phyloP scores from a whole-genome alignment of 2,329 filamentous ascomycete species.

The Coniochaeta sp. region DNA sequence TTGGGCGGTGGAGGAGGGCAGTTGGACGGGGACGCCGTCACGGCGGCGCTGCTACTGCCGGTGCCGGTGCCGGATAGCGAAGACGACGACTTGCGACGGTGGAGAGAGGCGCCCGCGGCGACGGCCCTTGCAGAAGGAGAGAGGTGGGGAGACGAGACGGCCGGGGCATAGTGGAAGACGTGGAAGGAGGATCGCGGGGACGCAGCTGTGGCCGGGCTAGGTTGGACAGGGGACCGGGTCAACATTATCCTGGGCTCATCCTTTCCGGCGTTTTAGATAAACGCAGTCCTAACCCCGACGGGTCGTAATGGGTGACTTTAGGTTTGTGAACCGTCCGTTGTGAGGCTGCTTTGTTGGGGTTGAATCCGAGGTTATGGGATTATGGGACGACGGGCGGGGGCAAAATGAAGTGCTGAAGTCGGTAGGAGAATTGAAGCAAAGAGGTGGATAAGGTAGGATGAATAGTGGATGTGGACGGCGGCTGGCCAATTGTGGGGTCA shows the following conservation, averaged over 20 bases:
- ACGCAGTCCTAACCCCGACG: neutral
- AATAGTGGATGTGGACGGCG: neutral
- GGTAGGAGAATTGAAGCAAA: neutral
- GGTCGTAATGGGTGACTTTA: neutral
- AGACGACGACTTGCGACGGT: slow-evolving; percentile 14
- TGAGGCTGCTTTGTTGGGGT: neutral
- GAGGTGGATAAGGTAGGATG: neutral
- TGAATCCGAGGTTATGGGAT: neutral
- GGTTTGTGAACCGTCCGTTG: neutral
- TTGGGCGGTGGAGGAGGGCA: slow-evolving; percentile 20
- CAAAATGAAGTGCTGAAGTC: neutral
- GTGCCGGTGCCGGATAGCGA: slow-evolving; percentile 7
- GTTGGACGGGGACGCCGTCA: slow-evolving; percentile 10
- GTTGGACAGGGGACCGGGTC: slow-evolving; percentile 48
- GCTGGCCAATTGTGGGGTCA: slow-evolving; percentile 1
- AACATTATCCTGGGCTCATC: slow-evolving; percentile 50
- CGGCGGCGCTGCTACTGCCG: slow-evolving; percentile 9
- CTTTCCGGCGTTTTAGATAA: slow-evolving; percentile 21
- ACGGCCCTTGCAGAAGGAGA: slow-evolving; percentile 33
- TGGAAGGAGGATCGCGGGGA: slow-evolving; percentile 37
- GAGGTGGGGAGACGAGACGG: slow-evolving; percentile 32
- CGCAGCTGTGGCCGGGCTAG: slow-evolving; percentile 40
- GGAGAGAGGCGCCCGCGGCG: slow-evolving; percentile 14
- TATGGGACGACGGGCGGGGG: neutral
- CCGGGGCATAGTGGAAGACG: slow-evolving; percentile 39